These are phyloP conservation scores for Blastobotrys ciferrii DNA, from an alignment of 1,139 yeast genomes.

Conservation along the genomic window DNA sequence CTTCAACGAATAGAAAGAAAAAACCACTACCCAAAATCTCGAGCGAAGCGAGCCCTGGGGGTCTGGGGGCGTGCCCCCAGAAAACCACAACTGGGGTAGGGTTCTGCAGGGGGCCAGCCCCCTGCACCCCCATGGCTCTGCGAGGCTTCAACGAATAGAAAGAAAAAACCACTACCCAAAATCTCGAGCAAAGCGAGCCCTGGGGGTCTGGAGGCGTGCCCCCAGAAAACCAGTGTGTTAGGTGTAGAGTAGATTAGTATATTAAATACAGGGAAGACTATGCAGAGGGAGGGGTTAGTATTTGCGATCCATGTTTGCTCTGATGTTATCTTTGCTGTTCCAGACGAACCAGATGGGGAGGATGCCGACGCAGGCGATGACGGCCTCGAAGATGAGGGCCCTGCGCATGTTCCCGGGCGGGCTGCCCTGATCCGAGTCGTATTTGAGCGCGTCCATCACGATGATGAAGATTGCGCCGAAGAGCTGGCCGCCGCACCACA, in stretches of 20 bases:
- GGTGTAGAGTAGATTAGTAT: not conserved
- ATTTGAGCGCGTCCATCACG: constrained; percentile 35
- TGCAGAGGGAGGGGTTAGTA: constrained; percentile 4
- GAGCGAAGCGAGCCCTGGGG: too few relatives aligned
- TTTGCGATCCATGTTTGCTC: constrained; percentile 26
- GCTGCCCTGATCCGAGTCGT: constrained; percentile 28
- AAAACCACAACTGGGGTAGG: too few relatives aligned
- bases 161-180: not conserved
- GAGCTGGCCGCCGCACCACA: constrained; percentile 39
- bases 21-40: too few relatives aligned
- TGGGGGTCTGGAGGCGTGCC: too few relatives aligned
- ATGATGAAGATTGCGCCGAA: constrained; percentile 39
- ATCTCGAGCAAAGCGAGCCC: too few relatives aligned
- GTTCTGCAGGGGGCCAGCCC: too few relatives aligned
- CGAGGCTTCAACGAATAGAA: not conserved
- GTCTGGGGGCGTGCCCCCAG: too few relatives aligned
- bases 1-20: too few relatives aligned
- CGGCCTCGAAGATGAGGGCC: constrained; percentile 37
- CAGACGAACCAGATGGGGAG: constrained; percentile 26
- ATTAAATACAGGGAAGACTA: not conserved
- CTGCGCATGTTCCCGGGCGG: constrained; percentile 38
- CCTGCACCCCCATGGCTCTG: too few relatives aligned
- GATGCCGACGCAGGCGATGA: constrained; percentile 32
- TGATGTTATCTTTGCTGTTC: constrained; percentile 19
- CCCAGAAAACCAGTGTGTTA: not conserved